Conservation (phyloP, 495 filamentous ascomycete species). For the Neurospora sp. region DNA sequence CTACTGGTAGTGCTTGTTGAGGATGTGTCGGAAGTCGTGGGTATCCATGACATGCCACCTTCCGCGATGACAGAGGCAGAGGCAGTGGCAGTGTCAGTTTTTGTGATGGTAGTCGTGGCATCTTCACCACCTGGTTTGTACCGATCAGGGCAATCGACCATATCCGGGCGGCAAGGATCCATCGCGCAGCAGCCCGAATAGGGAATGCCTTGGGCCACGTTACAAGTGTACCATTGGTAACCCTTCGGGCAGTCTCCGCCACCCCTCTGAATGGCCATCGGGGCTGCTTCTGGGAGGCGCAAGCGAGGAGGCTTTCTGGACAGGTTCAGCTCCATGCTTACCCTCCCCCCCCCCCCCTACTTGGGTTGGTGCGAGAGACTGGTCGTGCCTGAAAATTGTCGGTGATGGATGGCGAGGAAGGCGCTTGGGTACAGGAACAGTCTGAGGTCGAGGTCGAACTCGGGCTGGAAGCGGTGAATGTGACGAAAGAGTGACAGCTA, state of each 20-base stretch:
- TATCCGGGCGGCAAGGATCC: conserved; percentile 11
- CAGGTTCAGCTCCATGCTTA: not conserved
- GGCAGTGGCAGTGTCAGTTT: not conserved
- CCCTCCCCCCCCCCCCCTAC: no score
- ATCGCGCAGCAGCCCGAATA: conserved; percentile 16
- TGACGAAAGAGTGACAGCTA: not conserved
- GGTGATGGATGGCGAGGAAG: not conserved
- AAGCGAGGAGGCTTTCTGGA: not conserved
- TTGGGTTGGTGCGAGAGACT: not conserved
- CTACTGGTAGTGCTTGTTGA: not conserved
- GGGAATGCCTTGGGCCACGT: not conserved
- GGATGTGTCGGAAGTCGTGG: not conserved
- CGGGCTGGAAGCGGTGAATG: not conserved
- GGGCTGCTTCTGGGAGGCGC: not conserved
- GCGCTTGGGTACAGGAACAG: not conserved
- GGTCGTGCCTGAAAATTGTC: not conserved
- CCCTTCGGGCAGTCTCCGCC: conserved; percentile 1
- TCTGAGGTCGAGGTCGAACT: not conserved
- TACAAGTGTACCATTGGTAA: conserved; percentile 13
- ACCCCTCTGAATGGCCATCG: not conserved
- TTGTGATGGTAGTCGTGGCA: not conserved
- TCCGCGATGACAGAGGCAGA: not conserved
- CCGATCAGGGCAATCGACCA: conserved; percentile 11
- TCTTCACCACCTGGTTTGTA: not conserved
- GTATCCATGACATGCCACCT: not conserved